Evolutionary conservation across 1,139 yeast species (phyloP).

Genomic region (Nakaseomyces glabratus): DNA sequence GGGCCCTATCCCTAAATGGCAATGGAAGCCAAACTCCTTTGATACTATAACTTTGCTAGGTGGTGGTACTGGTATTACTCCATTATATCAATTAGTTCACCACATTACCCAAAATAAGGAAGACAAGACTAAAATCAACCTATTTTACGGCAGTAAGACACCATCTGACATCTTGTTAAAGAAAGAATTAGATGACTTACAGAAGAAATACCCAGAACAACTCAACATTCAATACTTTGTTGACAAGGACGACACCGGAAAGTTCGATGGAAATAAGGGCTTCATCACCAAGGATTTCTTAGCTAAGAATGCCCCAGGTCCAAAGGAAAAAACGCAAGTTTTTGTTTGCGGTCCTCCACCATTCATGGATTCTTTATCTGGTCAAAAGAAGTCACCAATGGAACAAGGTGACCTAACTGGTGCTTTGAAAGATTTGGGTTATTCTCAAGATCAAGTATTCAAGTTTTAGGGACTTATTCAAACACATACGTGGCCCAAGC

Average conservation of each 20-base stretch:
- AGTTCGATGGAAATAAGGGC: conserved; percentile 51
- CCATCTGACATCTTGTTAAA: conserved; percentile 70
- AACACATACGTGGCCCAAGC: background rate
- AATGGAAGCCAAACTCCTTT: conserved; percentile 81
- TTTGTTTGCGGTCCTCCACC: conserved; percentile 93
- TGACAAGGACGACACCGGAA: conserved; percentile 34
- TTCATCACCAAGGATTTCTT: conserved; percentile 66
- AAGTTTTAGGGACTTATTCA: conserved; percentile 49
- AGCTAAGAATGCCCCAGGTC: conserved; percentile 46
- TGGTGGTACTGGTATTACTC: conserved; percentile 96
- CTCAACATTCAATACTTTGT: conserved; percentile 71
- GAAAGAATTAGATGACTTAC: conserved; percentile 62
- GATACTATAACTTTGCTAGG: conserved; percentile 77
- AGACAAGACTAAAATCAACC: conserved; percentile 77
- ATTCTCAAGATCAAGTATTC: conserved; percentile 76
- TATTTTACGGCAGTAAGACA: conserved; percentile 72
- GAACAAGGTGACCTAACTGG: conserved; percentile 96
- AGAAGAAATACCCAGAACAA: conserved; percentile 61
- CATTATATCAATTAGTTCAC: conserved; percentile 76
- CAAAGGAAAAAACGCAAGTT: conserved; percentile 55
- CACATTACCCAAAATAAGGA: conserved; percentile 61
- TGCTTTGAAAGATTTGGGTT: conserved; percentile 78
- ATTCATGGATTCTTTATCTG: conserved; percentile 75
- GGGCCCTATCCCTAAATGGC: conserved; percentile 92
- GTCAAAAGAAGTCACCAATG: conserved; percentile 41